These are phyloP conservation scores for Durio zibethinus DNA, from an alignment of 345 rosid genomes.

Conservation along the genomic window DNA sequence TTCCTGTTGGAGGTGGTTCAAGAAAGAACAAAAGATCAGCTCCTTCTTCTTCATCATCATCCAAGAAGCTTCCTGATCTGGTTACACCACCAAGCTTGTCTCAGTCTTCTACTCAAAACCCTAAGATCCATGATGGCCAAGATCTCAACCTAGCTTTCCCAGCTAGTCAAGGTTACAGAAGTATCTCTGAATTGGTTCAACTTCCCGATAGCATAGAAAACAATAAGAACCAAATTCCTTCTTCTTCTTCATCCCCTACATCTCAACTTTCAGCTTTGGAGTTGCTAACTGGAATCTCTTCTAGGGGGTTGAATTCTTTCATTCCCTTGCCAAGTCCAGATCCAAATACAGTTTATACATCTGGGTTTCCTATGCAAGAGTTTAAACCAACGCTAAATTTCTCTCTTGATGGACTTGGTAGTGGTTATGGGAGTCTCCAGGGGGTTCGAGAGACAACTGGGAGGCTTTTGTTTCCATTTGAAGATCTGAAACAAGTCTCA, in stretches of 20 bases:
- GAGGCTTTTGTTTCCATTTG: slow-evolving; percentile 84
- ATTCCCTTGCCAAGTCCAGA: slow-evolving; percentile 63
- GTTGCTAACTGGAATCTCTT: slow-evolving; percentile 62
- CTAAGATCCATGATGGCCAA: slow-evolving; percentile 56
- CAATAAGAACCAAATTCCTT: slow-evolving; percentile 34
- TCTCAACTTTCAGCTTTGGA: slow-evolving; percentile 61
- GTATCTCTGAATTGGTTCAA: slow-evolving; percentile 64
- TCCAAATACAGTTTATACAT: slow-evolving; percentile 43
- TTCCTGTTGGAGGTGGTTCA: slow-evolving; percentile 98
- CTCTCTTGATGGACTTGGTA: slow-evolving; percentile 71
- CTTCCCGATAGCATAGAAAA: slow-evolving; percentile 33
- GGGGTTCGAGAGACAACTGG: slow-evolving; percentile 50
- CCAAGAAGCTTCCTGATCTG: slow-evolving; percentile 65
- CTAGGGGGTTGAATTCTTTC: slow-evolving; percentile 60
- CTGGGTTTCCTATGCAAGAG: slow-evolving; percentile 70
- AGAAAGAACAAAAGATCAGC: slow-evolving; percentile 90
- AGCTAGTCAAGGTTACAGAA: slow-evolving; percentile 42
- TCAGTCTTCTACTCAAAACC: slow-evolving; percentile 39
- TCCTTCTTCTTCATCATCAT: slow-evolving; percentile 27
- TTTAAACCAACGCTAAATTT: slow-evolving; percentile 79
- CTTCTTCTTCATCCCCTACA: slow-evolving; percentile 29
- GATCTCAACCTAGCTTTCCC: slow-evolving; percentile 83
- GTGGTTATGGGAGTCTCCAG: slow-evolving; percentile 46
- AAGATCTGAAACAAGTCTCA: slow-evolving; percentile 81
- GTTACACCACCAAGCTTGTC: slow-evolving; percentile 41